These are phyloP conservation scores for Brettanomyces sp. DNA, from an alignment of 805 yeast genomes.

Conservation along the genomic window DNA sequence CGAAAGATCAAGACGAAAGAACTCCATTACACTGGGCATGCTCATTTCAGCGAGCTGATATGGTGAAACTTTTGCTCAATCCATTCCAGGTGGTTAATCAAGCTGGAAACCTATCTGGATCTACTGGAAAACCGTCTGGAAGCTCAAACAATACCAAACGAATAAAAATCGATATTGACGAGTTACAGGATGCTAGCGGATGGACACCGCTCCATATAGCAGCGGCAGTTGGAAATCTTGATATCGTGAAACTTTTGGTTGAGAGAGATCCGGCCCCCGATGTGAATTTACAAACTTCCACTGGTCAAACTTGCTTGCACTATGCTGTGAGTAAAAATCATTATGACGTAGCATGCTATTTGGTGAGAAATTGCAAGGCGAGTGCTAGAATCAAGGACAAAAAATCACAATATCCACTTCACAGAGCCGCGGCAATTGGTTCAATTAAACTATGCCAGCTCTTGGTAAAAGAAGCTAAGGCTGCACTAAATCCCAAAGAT, in stretches of 20 bases:
- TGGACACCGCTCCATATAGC: conserved; percentile 89
- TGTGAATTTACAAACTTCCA: conserved; percentile 46
- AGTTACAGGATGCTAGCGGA: conserved; percentile 61
- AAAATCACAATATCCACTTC: conserved; percentile 57
- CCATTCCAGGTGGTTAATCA: conserved; percentile 20
- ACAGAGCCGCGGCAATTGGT: conserved; percentile 79
- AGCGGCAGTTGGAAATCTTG: conserved; percentile 58
- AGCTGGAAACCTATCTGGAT: conserved; percentile 1
- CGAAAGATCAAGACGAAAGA: conserved; percentile 64
- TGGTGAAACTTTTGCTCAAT: conserved; percentile 37
- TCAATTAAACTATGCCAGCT: conserved; percentile 44
- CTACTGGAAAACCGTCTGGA: background rate
- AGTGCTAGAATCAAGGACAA: conserved; percentile 60
- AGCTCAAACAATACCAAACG: background rate
- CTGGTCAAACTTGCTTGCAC: conserved; percentile 69
- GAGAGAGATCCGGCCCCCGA: conserved; percentile 46
- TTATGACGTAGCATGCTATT: conserved; percentile 37
- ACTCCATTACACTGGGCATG: conserved; percentile 88
- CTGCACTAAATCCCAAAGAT: conserved; percentile 65
- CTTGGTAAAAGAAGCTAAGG: conserved; percentile 42
- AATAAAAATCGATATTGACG: conserved; percentile 53
- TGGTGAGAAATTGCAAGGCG: conserved; percentile 49
- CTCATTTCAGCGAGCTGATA: conserved; percentile 45
- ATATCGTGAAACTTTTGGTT: conserved; percentile 42
- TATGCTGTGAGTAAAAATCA: conserved; percentile 68